Percentiles rank a stretch among this genome's conserved stretches.
phyloP scores from a whole-genome alignment of 1,284 basidiomycete genomes.

The Neonothopanus nambi region DNA sequence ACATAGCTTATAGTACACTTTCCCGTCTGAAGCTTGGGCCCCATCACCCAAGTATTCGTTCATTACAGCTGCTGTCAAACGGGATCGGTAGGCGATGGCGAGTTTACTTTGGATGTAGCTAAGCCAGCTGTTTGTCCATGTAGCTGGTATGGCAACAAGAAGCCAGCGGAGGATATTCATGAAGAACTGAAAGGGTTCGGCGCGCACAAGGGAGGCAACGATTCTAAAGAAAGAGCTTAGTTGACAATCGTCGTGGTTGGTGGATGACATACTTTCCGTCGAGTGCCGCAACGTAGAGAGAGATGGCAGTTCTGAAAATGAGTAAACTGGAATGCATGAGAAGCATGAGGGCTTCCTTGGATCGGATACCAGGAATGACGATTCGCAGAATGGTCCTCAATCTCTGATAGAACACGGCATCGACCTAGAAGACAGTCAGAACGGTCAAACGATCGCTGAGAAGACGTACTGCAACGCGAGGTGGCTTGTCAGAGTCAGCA shows the following conservation, averaged over 20 bases:
- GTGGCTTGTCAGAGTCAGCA: constrained; percentile 40
- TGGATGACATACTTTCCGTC: constrained; percentile 77
- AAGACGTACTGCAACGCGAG: constrained; percentile 65
- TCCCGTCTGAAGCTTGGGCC: constrained; percentile 58
- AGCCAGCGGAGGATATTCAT: constrained; percentile 90
- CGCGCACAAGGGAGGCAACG: constrained; percentile 93
- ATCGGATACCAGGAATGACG: constrained; percentile 84
- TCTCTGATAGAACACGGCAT: constrained; percentile 87
- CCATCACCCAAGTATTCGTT: constrained; percentile 82
- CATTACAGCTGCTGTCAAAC: constrained; percentile 84
- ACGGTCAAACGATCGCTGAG: not conserved
- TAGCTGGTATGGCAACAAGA: constrained; percentile 91
- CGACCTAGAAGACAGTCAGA: constrained; percentile 54
- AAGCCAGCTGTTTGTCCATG: constrained; percentile 96
- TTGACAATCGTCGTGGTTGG: constrained; percentile 3
- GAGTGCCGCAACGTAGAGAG: constrained; percentile 92
- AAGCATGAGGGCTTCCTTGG: constrained; percentile 86
- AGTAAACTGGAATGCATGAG: constrained; percentile 88
- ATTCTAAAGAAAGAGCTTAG: constrained; percentile 54
- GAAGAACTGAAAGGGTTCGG: constrained; percentile 79
- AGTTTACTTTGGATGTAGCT: constrained; percentile 94
- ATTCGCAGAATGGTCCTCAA: constrained; percentile 81
- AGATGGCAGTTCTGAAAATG: constrained; percentile 87
- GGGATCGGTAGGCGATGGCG: constrained; percentile 88
- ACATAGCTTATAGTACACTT: constrained; percentile 93